Conservation (phyloP, 169 alveolate species). For the Plasmodium knowlesi region DNA sequence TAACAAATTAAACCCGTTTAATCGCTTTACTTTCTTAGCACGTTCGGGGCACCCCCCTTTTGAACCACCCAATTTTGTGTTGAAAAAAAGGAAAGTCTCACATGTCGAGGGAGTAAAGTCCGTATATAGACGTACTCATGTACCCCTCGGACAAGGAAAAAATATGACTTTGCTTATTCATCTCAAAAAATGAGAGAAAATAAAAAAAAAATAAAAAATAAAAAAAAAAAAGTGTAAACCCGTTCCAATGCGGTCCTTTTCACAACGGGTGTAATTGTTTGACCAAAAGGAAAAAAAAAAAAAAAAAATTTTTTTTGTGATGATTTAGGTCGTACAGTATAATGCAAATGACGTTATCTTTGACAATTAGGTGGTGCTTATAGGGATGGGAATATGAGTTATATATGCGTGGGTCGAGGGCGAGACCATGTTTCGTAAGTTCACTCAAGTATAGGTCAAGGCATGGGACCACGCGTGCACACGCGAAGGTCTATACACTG, state of each 20-base stretch:
- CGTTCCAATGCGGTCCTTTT: background rate
- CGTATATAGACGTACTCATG: background rate
- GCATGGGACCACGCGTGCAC: background rate
- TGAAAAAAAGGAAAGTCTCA: background rate
- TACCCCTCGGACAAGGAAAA: background rate
- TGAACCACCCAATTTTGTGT: background rate
- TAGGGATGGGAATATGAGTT: constrained; percentile 11
- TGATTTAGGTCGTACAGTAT: background rate
- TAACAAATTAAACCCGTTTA: background rate
- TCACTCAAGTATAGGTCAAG: background rate
- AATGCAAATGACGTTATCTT: constrained; percentile 18
- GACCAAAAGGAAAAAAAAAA: background rate
- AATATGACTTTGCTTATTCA: background rate
- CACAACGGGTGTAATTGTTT: background rate
- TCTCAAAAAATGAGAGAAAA: background rate
- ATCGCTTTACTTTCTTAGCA: background rate
- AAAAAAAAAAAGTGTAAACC: background rate
- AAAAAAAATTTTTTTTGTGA: constrained; percentile 6
- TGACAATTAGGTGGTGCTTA: constrained; percentile 55
- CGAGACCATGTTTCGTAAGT: background rate
- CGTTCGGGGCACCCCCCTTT: background rate
- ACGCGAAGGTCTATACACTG: background rate
- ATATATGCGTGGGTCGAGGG: constrained; percentile 2
- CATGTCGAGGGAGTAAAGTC: background rate
- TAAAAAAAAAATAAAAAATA: too few species aligned